Evolutionary conservation across 805 yeast species (phyloP).

Genomic region (Starmerella vaccinii): DNA sequence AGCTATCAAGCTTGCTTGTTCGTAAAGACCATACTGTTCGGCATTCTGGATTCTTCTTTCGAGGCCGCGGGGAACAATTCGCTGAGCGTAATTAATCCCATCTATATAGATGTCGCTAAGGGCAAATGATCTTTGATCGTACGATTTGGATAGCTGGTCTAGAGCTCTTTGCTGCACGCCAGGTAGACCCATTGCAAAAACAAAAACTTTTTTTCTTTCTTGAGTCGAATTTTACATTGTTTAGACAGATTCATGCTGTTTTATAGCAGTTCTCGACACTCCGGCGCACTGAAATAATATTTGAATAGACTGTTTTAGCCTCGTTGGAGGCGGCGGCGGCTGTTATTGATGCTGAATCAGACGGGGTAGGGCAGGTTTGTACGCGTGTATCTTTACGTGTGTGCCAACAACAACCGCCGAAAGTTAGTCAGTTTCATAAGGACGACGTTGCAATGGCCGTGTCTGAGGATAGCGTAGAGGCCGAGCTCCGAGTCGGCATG

Average conservation of each 20-base stretch:
- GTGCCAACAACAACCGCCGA: background rate
- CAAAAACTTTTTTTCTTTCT: no score
- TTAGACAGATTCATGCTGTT: no score
- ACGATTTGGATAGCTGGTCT: background rate
- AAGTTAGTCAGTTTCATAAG: background rate
- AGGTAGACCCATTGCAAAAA: conserved; percentile 2
- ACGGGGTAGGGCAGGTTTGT: background rate
- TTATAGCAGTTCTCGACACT: no score
- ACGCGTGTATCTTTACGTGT: background rate
- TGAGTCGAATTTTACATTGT: no score
- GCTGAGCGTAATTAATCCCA: conserved; percentile 7
- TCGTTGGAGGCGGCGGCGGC: no score
- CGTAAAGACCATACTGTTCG: background rate
- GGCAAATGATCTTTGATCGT: background rate
- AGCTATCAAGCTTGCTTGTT: background rate
- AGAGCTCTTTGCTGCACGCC: background rate
- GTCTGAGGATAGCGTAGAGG: conserved; percentile 50
- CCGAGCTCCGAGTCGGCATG: conserved; percentile 88
- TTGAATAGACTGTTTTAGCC: no score
- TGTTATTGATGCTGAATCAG: background rate
- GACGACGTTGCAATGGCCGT: conserved; percentile 6
- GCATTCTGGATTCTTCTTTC: background rate
- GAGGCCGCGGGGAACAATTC: background rate
- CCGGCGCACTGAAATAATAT: no score
- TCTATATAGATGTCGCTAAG: conserved; percentile 6